These are phyloP conservation scores for Ophiostoma himal-ulmi DNA, from an alignment of 2,329 filamentous ascomycete species.

Conservation along the genomic window DNA sequence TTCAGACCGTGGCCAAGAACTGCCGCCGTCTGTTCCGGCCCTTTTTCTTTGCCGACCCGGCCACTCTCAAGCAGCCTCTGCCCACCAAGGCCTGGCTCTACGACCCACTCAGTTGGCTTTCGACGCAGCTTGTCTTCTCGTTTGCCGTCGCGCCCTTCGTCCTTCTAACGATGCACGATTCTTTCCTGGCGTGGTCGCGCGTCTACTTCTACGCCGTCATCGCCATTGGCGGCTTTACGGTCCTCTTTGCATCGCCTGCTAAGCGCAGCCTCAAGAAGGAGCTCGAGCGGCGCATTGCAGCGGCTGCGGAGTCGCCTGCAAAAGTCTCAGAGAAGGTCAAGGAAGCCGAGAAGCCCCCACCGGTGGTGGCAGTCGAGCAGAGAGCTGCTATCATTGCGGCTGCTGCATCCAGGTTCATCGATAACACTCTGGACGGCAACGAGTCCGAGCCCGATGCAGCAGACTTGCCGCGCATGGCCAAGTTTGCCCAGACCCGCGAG, in stretches of 20 bases:
- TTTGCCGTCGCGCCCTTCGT: constrained; percentile 84
- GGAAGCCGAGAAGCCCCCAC: not conserved
- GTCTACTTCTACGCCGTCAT: constrained; percentile 85
- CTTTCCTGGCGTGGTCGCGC: constrained; percentile 69
- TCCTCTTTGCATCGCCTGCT: constrained; percentile 73
- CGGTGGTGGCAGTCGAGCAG: constrained; percentile 3
- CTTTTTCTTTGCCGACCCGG: constrained; percentile 84
- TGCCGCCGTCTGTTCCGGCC: constrained; percentile 84
- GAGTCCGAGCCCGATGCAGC: constrained; percentile 5
- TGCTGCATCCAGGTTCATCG: not conserved
- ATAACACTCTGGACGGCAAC: constrained; percentile 7
- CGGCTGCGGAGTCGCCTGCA: constrained; percentile 23
- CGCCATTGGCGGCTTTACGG: constrained; percentile 58
- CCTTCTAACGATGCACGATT: constrained; percentile 65
- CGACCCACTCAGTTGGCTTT: constrained; percentile 47
- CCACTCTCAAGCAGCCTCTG: constrained; percentile 58
- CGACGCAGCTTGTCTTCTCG: constrained; percentile 47
- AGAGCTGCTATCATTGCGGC: not conserved
- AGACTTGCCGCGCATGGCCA: constrained; percentile 22
- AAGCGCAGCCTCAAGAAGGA: constrained; percentile 54
- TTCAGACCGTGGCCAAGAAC: constrained; percentile 92
- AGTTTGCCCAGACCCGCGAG: constrained; percentile 18
- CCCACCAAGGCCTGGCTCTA: constrained; percentile 72
- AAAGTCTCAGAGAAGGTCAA: not conserved
- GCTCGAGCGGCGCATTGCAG: constrained; percentile 53